Evolutionary conservation across 768 basidiomycete genomes (phyloP).

Genomic region (Panellus pusillus): DNA sequence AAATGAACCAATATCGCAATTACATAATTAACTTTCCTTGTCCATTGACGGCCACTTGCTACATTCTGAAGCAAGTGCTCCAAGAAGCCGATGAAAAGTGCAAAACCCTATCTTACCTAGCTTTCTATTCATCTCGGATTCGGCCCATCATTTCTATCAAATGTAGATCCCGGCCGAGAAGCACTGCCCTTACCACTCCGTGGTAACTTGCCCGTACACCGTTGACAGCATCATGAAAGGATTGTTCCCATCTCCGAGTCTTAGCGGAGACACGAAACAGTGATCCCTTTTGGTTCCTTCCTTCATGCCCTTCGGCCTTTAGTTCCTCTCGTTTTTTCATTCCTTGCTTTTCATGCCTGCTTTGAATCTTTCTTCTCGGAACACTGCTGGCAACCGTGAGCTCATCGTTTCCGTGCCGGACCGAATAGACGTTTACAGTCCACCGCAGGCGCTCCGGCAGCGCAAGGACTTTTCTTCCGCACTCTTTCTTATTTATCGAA

Average conservation of each 20-base stretch:
- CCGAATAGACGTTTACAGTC: background rate
- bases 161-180: too few species aligned
- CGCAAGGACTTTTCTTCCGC: constrained; percentile 2
- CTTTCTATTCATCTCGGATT: too few species aligned
- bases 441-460: constrained; percentile 19
- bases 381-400: constrained; percentile 11
- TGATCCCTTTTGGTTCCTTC: constrained; percentile 5
- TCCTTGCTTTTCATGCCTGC: constrained; percentile 14
- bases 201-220: background rate
- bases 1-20: too few species aligned
- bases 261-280: background rate
- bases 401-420: background rate
- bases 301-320: constrained; percentile 14
- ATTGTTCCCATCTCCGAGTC: background rate
- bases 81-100: too few species aligned
- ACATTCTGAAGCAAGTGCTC: too few species aligned
- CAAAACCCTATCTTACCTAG: too few species aligned
- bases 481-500: constrained; percentile 8
- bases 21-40: too few species aligned
- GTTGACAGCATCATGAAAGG: constrained; percentile 1
- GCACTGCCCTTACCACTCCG: too few species aligned
- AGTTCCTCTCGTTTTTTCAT: background rate
- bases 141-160: background rate
- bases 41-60: background rate
- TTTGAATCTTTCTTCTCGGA: constrained; percentile 2